Conservation (phyloP, 2,329 filamentous ascomycete genomes). For the Aspergillaceae sp. region DNA sequence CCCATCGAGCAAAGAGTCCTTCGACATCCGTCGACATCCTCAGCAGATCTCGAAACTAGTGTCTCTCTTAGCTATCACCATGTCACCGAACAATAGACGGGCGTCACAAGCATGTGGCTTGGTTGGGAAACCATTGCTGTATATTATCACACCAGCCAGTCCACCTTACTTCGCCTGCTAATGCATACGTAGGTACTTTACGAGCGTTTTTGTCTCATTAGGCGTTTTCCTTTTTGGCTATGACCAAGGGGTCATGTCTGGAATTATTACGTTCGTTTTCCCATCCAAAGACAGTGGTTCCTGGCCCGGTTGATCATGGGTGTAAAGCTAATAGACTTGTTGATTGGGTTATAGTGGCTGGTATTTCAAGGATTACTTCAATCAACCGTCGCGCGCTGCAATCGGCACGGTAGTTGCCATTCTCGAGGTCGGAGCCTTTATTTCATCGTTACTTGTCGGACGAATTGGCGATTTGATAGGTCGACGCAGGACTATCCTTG, state of each 20-base stretch:
- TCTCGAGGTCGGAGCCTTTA: slow-evolving; percentile 84
- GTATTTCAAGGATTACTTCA: slow-evolving; percentile 86
- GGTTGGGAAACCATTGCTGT: slow-evolving; percentile 92
- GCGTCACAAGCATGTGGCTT: slow-evolving; percentile 75
- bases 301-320: neutral
- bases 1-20: slow-evolving; percentile 64
- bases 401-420: slow-evolving; percentile 98
- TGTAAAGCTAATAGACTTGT: neutral
- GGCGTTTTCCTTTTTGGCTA: slow-evolving; percentile 59
- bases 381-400: slow-evolving; percentile 75
- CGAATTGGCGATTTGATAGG: slow-evolving; percentile 87
- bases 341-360: slow-evolving; percentile 51
- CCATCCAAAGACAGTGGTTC: neutral
- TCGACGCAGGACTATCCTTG: slow-evolving; percentile 79
- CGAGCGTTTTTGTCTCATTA: slow-evolving; percentile 64
- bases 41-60: slow-evolving; percentile 58
- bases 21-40: slow-evolving; percentile 43
- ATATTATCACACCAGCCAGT: slow-evolving; percentile 29
- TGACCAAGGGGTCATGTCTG: slow-evolving; percentile 58
- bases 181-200: slow-evolving; percentile 65
- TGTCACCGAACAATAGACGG: slow-evolving; percentile 64
- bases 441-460: slow-evolving; percentile 78
- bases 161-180: slow-evolving; percentile 9
- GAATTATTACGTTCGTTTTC: slow-evolving; percentile 55
- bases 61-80: slow-evolving; percentile 69